A percentile compares a stretch with the other conserved stretches of the same genome.
Conservation (phyloP, 495 filamentous ascomycete species). For the Daldinia grandis region DNA sequence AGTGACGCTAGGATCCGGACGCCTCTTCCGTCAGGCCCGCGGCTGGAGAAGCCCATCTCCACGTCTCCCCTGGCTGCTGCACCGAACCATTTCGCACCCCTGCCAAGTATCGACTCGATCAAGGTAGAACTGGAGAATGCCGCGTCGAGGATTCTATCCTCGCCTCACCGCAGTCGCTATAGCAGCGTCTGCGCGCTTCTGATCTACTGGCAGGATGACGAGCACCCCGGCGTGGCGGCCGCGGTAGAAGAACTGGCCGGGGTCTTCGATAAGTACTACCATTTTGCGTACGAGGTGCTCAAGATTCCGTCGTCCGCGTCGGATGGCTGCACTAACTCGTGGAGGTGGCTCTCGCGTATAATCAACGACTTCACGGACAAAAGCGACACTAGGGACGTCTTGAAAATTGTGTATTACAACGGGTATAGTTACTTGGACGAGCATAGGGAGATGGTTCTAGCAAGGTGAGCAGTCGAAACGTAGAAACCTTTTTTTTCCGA, state of each 20-base stretch:
- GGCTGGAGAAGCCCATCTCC: slow-evolving; percentile 51
- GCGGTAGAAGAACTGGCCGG: slow-evolving; percentile 52
- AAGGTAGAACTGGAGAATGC: slow-evolving; percentile 52
- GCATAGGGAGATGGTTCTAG: slow-evolving; percentile 57
- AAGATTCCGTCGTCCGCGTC: slow-evolving; percentile 51
- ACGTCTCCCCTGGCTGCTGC: slow-evolving; percentile 39
- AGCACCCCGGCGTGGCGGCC: slow-evolving; percentile 44
- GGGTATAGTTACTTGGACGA: slow-evolving; percentile 57
- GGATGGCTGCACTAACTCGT: slow-evolving; percentile 52
- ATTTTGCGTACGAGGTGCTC: slow-evolving; percentile 52
- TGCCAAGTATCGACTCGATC: slow-evolving; percentile 52
- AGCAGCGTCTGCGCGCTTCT: slow-evolving; percentile 53
- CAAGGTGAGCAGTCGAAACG: slow-evolving; percentile 48
- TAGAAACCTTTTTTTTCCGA: slow-evolving; percentile 6
- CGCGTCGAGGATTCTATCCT: slow-evolving; percentile 51
- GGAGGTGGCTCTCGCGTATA: slow-evolving; percentile 53
- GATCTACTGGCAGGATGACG: slow-evolving; percentile 58
- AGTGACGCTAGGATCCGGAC: slow-evolving; percentile 57
- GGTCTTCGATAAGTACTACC: slow-evolving; percentile 54
- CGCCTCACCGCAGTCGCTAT: slow-evolving; percentile 55
- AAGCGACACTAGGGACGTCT: slow-evolving; percentile 54
- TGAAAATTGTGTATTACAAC: slow-evolving; percentile 60
- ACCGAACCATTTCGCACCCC: slow-evolving; percentile 37
- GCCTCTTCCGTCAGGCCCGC: slow-evolving; percentile 56
- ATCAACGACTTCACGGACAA: slow-evolving; percentile 56